Base-by-base conservation (phyloP, 1,139 yeast genomes). In the Magnusiomyces tetraspermus region DNA sequence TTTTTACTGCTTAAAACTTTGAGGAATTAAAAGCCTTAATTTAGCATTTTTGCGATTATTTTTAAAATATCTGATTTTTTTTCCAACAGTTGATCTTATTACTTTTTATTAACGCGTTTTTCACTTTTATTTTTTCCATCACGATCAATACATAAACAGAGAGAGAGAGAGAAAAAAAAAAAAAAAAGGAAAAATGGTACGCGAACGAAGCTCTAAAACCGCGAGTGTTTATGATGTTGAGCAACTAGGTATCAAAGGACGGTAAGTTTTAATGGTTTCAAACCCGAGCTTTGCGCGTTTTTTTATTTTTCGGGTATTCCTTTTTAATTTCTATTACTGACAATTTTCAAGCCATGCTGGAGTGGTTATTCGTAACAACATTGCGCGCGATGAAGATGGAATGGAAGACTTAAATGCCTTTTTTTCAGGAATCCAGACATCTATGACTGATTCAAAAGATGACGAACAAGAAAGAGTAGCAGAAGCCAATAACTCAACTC, bases 361-460 rank as follows among this genome's bases (percentile, higher is more conserved):
- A 10, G 65, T 82, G 22, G 71, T 71, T 55, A 80, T 81, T 2
- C 73, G 71, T 51, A 65, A 72, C 53, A 73, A 80, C 66, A 62
- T 84, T 46, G 68, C 71, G 36, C 76, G 79, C 59, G 94, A 85
- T 66, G 78, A 77, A 54, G 77, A 80, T 63, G 84, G 88, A 38
- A 79, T 87, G 83, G 96, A 88, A 63, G 85, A 83, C 61, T 68
- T 87, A 43, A 85, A 84, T 59, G 95, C 82, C 53, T 88, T 84
- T 69, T 87, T 86, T 60, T 75, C 76, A 21, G 38, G n/a, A n/a
- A n/a, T n/a, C n/a, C n/a, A n/a, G n/a, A n/a, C n/a, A n/a, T n/a
- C n/a, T n/a, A n/a, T n/a, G n/a, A n/a, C n/a, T n/a, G n/a, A n/a
- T n/a, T n/a, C n/a, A n/a, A n/a, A 33, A 4, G 38, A 17, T 15